Base-by-base conservation (phyloP, 2,329 filamentous ascomycete species). In the Huntiella abstrusa region DNA sequence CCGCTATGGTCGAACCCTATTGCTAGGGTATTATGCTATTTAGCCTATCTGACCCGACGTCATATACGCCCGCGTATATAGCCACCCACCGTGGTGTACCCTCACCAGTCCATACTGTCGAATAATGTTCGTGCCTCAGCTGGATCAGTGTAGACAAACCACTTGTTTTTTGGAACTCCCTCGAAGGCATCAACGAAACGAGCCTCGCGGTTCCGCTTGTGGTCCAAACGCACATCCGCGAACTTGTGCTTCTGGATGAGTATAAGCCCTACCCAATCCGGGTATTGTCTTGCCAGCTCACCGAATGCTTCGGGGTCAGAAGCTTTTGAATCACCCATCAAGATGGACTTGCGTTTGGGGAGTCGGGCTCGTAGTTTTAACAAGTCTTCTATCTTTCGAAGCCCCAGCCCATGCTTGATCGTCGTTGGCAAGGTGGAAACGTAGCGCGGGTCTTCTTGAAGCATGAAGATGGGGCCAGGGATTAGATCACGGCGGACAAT, bases 271-370 rank as follows among this genome's bases (percentile, higher is more conserved):
- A 95, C 74, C 84, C 86, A 95, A 5, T 71, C 74, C 0, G 79
- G 77, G 51, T 77, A 73, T 42, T 70, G 68, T 45, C 76, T 70
- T 54, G 73, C 79, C 61, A 84, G 76, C 53, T 87, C 78, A 22
- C 79, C 87, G 57, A 95, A 96, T 0, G 83, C 75, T 59, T 96
- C 88, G 0, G 88, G 87, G 55, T 96, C 88, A 19, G 75, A 80
- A 61, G 95, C 88, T 0, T 87, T 95, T 35, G 80, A 88, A 61
- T 96, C 88, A 1, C 88, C 88, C 52, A 96, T 77, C 53, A 79
- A 79, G 51, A 96, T 74, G 63, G 93, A 79, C 54, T 80, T 82
- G 50, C 83, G 70, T 54, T 71, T 70, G 0, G 88, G 88, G 42
- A 95, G 68, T 82, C 83, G 91, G 1, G 63, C 61, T 53, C 85